phyloP scores from a whole-genome alignment of 1,284 basidiomycete species.

The Volvariella surrecta region DNA sequence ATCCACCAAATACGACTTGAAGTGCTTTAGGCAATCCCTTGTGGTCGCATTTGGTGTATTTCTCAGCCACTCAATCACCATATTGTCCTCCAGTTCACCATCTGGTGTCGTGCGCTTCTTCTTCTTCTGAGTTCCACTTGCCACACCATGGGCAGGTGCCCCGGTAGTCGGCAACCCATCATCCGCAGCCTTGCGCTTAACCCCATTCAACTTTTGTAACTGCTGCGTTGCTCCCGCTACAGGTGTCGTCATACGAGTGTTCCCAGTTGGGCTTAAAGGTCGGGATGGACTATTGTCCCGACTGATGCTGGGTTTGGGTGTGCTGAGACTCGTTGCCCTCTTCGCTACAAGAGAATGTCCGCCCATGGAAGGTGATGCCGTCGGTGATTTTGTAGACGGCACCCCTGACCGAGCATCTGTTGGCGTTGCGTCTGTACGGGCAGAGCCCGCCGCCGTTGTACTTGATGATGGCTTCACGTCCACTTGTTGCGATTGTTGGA shows the following conservation, averaged over 20 bases:
- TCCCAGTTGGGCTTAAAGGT: constrained; percentile 30
- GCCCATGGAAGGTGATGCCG: constrained; percentile 43
- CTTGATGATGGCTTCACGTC: constrained; percentile 23
- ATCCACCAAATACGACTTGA: constrained; percentile 56
- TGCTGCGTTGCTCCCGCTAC: constrained; percentile 20
- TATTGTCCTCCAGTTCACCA: constrained; percentile 44
- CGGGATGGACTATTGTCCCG: constrained; percentile 50
- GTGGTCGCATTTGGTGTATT: constrained; percentile 57
- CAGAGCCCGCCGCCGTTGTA: constrained; percentile 8
- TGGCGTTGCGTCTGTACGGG: constrained; percentile 17
- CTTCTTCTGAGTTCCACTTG: constrained; percentile 31
- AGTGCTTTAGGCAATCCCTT: constrained; percentile 69
- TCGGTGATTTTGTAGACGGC: constrained; percentile 32
- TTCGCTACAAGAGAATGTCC: constrained; percentile 75
- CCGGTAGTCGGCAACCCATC: constrained; percentile 20
- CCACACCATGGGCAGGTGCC: constrained; percentile 14
- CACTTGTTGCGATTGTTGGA: constrained; percentile 36
- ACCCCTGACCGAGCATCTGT: constrained; percentile 14
- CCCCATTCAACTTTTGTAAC: constrained; percentile 19
- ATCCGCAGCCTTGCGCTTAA: constrained; percentile 67
- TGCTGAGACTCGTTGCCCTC: constrained; percentile 73
- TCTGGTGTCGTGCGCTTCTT: constrained; percentile 39
- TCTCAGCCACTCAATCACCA: constrained; percentile 68
- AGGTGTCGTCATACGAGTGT: constrained; percentile 23
- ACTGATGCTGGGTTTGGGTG: constrained; percentile 42